Evolutionary conservation across 176 grass and related monocot species (phyloP).

Genomic region (Aechmea fasciata): DNA sequence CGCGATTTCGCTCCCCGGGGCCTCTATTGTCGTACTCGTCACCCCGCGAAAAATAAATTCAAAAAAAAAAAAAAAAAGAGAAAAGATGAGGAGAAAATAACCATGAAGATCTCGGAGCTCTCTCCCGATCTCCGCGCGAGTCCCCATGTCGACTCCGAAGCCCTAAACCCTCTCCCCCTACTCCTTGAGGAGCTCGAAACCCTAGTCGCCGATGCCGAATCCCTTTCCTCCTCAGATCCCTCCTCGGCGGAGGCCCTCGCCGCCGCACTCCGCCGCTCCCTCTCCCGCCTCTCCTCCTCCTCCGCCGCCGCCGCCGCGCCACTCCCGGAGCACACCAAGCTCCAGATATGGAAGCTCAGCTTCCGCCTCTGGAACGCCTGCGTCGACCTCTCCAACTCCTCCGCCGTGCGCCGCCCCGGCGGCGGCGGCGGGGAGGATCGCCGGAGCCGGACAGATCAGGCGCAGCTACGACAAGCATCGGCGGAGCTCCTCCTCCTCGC

Average conservation of each 20-base stretch:
- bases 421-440: background rate
- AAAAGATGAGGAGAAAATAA: slow-evolving; percentile 3
- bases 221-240: slow-evolving; percentile 18
- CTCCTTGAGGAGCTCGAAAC: slow-evolving; percentile 53
- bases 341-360: slow-evolving; percentile 72
- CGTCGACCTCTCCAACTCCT: slow-evolving; percentile 69
- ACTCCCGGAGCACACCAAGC: slow-evolving; percentile 30
- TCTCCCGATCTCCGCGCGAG: slow-evolving; percentile 60
- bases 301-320: slow-evolving; percentile 13
- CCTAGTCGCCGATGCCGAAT: slow-evolving; percentile 44
- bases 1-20: too few relatives aligned
- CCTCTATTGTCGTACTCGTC: background rate
- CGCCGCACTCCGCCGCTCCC: slow-evolving; percentile 31
- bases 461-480: slow-evolving; percentile 67
- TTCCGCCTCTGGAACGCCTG: slow-evolving; percentile 89
- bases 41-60: background rate
- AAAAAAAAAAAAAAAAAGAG: background rate
- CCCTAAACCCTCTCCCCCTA: slow-evolving; percentile 13
- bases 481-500: slow-evolving; percentile 62
- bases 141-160: slow-evolving; percentile 6
- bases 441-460: slow-evolving; percentile 20
- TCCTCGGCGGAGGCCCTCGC: slow-evolving; percentile 37
- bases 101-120: slow-evolving; percentile 98
- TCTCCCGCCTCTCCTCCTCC: slow-evolving; percentile 39
- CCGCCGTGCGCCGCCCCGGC: slow-evolving; percentile 6